Base-by-base conservation (phyloP, 208 protist species). In the Angomonas deanei region DNA sequence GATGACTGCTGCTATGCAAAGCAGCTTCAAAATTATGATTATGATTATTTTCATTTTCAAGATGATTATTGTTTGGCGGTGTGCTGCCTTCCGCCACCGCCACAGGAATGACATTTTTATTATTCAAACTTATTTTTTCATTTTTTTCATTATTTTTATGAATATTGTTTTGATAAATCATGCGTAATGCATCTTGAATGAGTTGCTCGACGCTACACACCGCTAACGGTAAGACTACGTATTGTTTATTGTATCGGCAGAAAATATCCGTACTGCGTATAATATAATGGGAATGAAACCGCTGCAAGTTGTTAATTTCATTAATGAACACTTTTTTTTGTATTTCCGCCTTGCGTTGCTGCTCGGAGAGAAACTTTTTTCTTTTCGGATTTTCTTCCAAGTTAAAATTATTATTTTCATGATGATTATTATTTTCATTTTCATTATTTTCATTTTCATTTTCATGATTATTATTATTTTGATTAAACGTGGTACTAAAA, bases 181-280 rank as follows among this genome's bases (percentile, higher is more conserved):
- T 66, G 36, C 60, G 70, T 15, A 80, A 52, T 13, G 72, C 54
- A 39, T 73, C 68, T n/a, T 59, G 63, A 8, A 92, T 66, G 3
- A 94, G 68, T 64, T 94, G 84, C 60, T 88, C 65, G 50, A 92
- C 31, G 52, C 68, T 84, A 64, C 88, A 94, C 48, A 92, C 74
- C 1, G 88, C 82, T 50, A 92, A 85, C 10, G 88, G 88, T 56
- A 91, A 60, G 48, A 91, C 84, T 3, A 92, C 72, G 57, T 92
- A 94, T 67, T 89, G 75, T 64, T 87, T 92, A 21, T 72, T 78
- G 73, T 90, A 70, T 0, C 80, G 77, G 5, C 76, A 77, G 71
- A 94, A 94, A 39, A 88, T 66, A 62, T 94, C 88, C 34, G 76
- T 65, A 5, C 76, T 79, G 13, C 85, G 85, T 27, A 92, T 79